Percentiles rank a stretch among this genome's conserved stretches.
These are phyloP conservation scores for Boletus coccyginus DNA, from an alignment of 768 basidiomycete species.

Conservation along the genomic window DNA sequence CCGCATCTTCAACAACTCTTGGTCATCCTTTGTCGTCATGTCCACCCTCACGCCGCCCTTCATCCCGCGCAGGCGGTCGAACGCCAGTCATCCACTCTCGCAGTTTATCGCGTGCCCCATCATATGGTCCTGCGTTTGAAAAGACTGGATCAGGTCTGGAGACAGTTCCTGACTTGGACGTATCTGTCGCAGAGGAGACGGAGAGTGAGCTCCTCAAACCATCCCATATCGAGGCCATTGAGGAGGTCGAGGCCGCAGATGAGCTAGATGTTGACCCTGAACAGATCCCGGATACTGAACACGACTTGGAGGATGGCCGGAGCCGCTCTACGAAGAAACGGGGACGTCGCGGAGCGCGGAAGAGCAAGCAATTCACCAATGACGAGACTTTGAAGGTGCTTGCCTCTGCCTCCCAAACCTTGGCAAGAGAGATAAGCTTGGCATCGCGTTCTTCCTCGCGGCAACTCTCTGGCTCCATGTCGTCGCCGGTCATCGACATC, in stretches of 20 bases:
- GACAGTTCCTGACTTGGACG: slow-evolving; percentile 52
- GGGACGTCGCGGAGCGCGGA: slow-evolving; percentile 81
- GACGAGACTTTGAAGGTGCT: slow-evolving; percentile 61
- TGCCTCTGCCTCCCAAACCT: slow-evolving; percentile 74
- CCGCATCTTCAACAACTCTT: slow-evolving; percentile 53
- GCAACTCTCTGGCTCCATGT: slow-evolving; percentile 11
- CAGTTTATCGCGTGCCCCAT: slow-evolving; percentile 62
- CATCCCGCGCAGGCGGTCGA: slow-evolving; percentile 58
- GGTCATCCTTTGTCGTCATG: slow-evolving; percentile 64
- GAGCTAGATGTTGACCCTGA: slow-evolving; percentile 28
- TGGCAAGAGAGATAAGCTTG: slow-evolving; percentile 81
- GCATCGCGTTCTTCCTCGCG: slow-evolving; percentile 51
- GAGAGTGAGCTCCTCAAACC: slow-evolving; percentile 33
- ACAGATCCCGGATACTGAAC: slow-evolving; percentile 19
- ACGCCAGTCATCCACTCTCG: slow-evolving; percentile 55
- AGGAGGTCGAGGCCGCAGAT: slow-evolving; percentile 38
- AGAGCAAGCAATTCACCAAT: slow-evolving; percentile 49
- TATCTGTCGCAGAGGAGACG: slow-evolving; percentile 38
- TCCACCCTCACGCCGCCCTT: slow-evolving; percentile 69
- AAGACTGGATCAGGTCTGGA: slow-evolving; percentile 42
- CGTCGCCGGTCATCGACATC: slow-evolving; percentile 22
- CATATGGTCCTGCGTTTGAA: slow-evolving; percentile 48
- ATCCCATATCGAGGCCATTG: slow-evolving; percentile 30
- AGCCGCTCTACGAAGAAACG: slow-evolving; percentile 72
- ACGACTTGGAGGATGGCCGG: slow-evolving; percentile 33